Conservation (phyloP, 768 basidiomycete species). For the Ramaria sp. region DNA sequence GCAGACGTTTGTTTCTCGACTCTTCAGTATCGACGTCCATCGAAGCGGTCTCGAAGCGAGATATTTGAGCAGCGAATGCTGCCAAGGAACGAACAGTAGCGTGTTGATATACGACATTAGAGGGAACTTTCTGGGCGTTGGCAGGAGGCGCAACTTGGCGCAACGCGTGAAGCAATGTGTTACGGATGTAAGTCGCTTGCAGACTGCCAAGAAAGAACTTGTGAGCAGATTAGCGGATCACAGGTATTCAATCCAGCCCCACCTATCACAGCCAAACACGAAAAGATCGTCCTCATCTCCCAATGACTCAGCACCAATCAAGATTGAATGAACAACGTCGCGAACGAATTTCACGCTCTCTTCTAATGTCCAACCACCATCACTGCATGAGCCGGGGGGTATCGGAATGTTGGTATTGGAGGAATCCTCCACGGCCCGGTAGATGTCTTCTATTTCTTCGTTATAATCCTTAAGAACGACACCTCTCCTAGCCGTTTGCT, state of each 20-base stretch:
- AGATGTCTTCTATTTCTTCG: conserved; percentile 31
- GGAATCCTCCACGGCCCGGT: conserved; percentile 23
- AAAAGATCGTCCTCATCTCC: too few species aligned
- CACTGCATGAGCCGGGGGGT: conserved; percentile 12
- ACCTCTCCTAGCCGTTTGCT: conserved; percentile 28
- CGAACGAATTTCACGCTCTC: conserved; percentile 19
- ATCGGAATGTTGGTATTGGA: too few species aligned
- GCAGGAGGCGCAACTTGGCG: conserved; percentile 9
- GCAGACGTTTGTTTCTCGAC: not conserved
- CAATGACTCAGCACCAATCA: conserved; percentile 11
- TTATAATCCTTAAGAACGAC: conserved; percentile 27
- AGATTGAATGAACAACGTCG: conserved; percentile 22
- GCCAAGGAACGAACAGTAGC: too few species aligned
- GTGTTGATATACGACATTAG: too few species aligned
- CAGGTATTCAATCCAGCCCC: too few species aligned
- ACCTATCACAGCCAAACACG: conserved; percentile 7
- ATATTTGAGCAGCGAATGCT: too few species aligned
- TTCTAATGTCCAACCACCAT: conserved; percentile 15
- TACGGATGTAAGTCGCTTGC: too few species aligned
- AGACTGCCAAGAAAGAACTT: too few species aligned
- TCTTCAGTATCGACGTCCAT: not conserved
- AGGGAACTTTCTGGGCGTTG: conserved; percentile 13
- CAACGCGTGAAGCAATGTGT: too few species aligned
- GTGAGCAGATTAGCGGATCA: conserved; percentile 13
- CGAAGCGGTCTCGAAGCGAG: too few species aligned